phyloP scores from a whole-genome alignment of 2,329 filamentous ascomycete genomes.

The Sarocladium kiliense region DNA sequence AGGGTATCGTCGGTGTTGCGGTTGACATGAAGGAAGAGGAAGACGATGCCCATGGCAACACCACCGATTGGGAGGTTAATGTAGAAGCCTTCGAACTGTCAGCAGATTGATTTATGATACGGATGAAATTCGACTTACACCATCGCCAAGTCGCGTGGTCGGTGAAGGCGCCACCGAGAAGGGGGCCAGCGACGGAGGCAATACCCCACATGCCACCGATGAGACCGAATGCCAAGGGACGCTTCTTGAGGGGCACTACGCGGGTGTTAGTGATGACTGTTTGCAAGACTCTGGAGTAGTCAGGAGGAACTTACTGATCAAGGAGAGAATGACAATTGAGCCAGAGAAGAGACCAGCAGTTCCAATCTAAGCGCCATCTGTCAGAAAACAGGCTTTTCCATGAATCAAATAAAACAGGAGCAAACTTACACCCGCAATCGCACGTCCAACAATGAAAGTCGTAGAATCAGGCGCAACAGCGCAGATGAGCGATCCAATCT shows the following conservation, averaged over 20 bases:
- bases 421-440: conserved; percentile 35
- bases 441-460: conserved; percentile 47
- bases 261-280: conserved; percentile 9
- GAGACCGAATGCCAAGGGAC: conserved; percentile 49
- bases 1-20: conserved; percentile 26
- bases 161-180: conserved; percentile 46
- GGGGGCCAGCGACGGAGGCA: conserved; percentile 43
- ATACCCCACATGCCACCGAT: conserved; percentile 53
- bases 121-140: conserved; percentile 26
- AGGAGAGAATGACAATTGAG: conserved; percentile 41
- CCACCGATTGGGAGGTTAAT: conserved; percentile 42
- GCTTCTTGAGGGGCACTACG: conserved; percentile 45
- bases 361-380: conserved; percentile 30
- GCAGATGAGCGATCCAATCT: conserved; percentile 37
- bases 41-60: conserved; percentile 41
- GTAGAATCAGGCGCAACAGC: conserved; percentile 40
- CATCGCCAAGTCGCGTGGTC: conserved; percentile 46
- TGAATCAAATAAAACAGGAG: not conserved
- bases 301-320: conserved; percentile 26
- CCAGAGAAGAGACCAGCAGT: conserved; percentile 47
- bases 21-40: conserved; percentile 40
- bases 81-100: conserved; percentile 16
- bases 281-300: not conserved
- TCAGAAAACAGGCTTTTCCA: not conserved
- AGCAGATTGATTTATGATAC: not conserved